phyloP scores from a whole-genome alignment of 805 yeast species.

The Kluyveromyces siamensis region DNA sequence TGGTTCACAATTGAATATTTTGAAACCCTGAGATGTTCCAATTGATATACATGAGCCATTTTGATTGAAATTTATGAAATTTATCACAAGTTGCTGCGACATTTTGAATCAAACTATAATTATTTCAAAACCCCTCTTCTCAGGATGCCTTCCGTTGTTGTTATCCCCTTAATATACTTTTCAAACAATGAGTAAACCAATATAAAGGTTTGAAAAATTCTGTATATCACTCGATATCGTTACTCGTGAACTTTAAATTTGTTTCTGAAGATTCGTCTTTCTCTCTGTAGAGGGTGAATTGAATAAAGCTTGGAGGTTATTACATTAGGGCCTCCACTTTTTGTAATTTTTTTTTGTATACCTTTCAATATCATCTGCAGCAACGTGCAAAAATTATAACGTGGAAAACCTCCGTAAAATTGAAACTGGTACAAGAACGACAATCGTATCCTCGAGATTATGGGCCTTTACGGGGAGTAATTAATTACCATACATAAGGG shows the following conservation, averaged over 20 bases:
- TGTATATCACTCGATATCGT: not conserved
- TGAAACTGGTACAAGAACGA: not conserved
- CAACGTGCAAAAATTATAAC: not conserved
- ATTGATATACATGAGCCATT: slow-evolving; percentile 64
- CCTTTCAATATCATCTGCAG: not conserved
- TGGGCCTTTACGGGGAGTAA: no score
- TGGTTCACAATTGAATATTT: slow-evolving; percentile 63
- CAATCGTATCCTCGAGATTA: no score
- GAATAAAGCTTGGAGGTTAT: not conserved
- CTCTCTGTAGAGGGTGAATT: not conserved
- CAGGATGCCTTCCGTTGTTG: not conserved
- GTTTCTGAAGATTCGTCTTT: not conserved
- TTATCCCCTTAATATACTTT: not conserved
- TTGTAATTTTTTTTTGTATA: not conserved
- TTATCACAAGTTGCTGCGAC: slow-evolving; percentile 21
- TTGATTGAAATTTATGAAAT: slow-evolving; percentile 62
- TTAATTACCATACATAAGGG: no score
- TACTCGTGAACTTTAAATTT: not conserved
- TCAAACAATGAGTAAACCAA: not conserved
- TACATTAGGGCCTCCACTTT: not conserved
- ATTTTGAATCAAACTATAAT: not conserved
- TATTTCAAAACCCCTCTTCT: not conserved
- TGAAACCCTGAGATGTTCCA: slow-evolving; percentile 55
- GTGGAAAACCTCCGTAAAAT: not conserved
- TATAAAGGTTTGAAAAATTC: not conserved